A percentile compares a stretch with the other conserved stretches of the same genome.
phyloP scores from a whole-genome alignment of 495 filamentous ascomycete genomes.

The Glonium stellatum region DNA sequence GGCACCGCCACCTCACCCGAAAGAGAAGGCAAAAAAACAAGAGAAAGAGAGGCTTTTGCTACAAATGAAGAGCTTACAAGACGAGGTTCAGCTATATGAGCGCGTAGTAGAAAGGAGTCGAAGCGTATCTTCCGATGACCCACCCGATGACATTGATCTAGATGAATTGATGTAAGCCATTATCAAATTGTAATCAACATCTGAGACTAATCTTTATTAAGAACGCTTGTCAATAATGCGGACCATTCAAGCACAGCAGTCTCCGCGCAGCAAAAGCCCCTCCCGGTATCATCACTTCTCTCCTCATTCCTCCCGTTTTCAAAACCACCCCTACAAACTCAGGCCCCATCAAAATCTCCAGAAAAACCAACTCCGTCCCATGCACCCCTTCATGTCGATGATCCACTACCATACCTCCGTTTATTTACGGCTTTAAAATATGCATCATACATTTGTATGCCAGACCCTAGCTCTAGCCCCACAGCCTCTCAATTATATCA shows the following conservation, averaged over 20 bases:
- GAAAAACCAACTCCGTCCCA: slow-evolving; percentile 40
- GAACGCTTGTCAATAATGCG: slow-evolving; percentile 18
- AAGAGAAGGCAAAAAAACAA: slow-evolving; percentile 19
- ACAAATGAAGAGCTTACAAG: slow-evolving; percentile 11
- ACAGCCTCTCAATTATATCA: slow-evolving; percentile 12
- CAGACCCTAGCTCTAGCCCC: neutral
- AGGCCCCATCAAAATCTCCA: neutral
- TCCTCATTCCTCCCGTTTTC: slow-evolving; percentile 28
- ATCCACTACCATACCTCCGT: slow-evolving; percentile 52
- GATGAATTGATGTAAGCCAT: slow-evolving; percentile 5
- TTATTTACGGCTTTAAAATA: slow-evolving; percentile 51
- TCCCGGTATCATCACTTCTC: slow-evolving; percentile 21
- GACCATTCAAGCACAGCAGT: neutral
- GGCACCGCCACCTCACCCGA: slow-evolving; percentile 11
- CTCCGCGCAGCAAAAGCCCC: neutral
- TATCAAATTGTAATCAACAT: neutral
- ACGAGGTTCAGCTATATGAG: slow-evolving; percentile 11
- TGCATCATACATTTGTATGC: slow-evolving; percentile 40
- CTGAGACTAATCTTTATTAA: neutral
- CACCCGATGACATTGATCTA: neutral
- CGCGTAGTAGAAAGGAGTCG: neutral
- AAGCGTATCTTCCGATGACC: neutral
- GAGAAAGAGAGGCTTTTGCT: slow-evolving; percentile 18
- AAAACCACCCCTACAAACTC: slow-evolving; percentile 3
- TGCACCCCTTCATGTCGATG: slow-evolving; percentile 46